Conservation (phyloP, 306 rosid species). For the Trifolium pratense region DNA sequence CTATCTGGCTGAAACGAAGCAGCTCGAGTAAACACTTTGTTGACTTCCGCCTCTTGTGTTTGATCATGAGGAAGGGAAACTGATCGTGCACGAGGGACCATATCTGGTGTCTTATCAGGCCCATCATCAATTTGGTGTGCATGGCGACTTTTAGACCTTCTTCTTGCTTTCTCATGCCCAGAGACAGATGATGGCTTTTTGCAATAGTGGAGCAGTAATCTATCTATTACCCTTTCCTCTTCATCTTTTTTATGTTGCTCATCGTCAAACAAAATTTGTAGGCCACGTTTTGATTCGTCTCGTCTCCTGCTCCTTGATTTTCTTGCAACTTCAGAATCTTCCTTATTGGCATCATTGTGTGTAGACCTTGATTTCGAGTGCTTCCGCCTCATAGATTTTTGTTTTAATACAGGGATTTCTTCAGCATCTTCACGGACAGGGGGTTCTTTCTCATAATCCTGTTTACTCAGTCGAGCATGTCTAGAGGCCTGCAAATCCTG, state of each 20-base stretch:
- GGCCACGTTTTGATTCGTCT: slow-evolving; percentile 70
- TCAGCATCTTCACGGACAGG: slow-evolving; percentile 45
- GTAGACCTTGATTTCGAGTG: slow-evolving; percentile 68
- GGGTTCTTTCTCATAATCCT: slow-evolving; percentile 52
- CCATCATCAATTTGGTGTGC: slow-evolving; percentile 50
- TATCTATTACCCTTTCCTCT: slow-evolving; percentile 88
- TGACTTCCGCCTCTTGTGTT: slow-evolving; percentile 50
- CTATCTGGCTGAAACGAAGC: slow-evolving; percentile 79
- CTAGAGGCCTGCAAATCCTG: slow-evolving; percentile 51
- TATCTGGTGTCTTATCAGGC: slow-evolving; percentile 49
- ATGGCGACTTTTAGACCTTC: slow-evolving; percentile 69
- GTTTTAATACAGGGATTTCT: slow-evolving; percentile 55
- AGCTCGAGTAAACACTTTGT: slow-evolving; percentile 76
- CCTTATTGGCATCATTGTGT: slow-evolving; percentile 47
- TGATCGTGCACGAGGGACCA: slow-evolving; percentile 56
- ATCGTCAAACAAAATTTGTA: slow-evolving; percentile 79
- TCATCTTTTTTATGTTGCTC: slow-evolving; percentile 64
- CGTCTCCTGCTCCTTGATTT: slow-evolving; percentile 71
- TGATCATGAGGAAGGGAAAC: slow-evolving; percentile 76
- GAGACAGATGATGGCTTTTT: slow-evolving; percentile 59
- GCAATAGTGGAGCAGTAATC: slow-evolving; percentile 82
- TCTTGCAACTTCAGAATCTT: slow-evolving; percentile 58
- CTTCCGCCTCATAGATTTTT: slow-evolving; percentile 69
- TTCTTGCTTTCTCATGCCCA: slow-evolving; percentile 63
- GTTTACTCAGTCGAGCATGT: slow-evolving; percentile 50